Evolutionary conservation across 176 grass and related monocot genomes (phyloP).

Genomic region (Eleusine indica): DNA sequence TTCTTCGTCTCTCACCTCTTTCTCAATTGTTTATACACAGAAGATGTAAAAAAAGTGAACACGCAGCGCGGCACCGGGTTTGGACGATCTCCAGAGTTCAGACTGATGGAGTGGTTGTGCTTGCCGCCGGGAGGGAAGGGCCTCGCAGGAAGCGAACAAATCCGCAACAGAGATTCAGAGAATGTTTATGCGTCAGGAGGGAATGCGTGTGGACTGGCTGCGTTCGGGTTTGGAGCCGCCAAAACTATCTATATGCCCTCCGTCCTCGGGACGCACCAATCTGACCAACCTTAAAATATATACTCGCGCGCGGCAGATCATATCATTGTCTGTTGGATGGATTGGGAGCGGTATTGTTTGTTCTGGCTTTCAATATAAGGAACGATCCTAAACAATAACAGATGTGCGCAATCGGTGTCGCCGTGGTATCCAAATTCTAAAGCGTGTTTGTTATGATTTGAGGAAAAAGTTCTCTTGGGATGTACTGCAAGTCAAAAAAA

Average conservation of each 20-base stretch:
- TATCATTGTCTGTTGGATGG: background rate
- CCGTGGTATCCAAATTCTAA: background rate
- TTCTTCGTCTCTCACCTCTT: background rate
- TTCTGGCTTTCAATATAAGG: conserved; percentile 30
- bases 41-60: background rate
- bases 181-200: conserved; percentile 24
- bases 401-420: background rate
- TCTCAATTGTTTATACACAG: background rate
- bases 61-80: background rate
- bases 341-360: background rate
- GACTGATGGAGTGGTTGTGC: conserved; percentile 44
- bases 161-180: conserved; percentile 37
- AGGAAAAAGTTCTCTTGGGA: conserved; percentile 20
- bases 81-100: background rate
- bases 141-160: conserved; percentile 45
- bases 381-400: background rate
- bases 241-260: background rate
- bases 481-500: background rate
- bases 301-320: background rate
- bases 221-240: background rate
- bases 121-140: background rate
- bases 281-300: background rate
- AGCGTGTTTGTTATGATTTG: background rate
- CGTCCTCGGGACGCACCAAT: background rate
- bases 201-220: conserved; percentile 23